Evolutionary conservation across 768 basidiomycete species (phyloP).

Genomic region (Boletus patriciae): DNA sequence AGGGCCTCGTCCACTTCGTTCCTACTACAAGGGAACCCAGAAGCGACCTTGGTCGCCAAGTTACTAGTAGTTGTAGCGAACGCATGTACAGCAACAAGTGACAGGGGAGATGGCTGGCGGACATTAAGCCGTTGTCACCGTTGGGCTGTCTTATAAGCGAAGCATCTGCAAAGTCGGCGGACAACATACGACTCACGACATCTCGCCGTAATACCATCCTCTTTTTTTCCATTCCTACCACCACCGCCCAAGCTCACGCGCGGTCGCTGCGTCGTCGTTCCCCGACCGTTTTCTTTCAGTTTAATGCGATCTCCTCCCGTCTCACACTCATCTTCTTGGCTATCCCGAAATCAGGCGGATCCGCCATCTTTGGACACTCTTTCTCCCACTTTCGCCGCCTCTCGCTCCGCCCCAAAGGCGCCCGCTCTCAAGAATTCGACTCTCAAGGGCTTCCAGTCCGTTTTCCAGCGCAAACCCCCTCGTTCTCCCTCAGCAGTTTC

Average conservation of each 20-base stretch:
- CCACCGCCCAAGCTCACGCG: no score
- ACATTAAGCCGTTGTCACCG: not conserved
- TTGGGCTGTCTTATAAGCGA: not conserved
- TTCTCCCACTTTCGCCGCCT: conserved; percentile 45
- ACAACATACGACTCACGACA: not conserved
- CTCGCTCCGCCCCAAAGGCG: conserved; percentile 33
- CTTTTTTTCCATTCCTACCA: not conserved
- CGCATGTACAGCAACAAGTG: no score
- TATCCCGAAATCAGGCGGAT: conserved; percentile 37
- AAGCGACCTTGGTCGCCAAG: no score
- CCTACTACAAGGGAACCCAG: no score
- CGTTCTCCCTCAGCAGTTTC: conserved; percentile 51
- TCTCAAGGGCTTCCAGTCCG: conserved; percentile 47
- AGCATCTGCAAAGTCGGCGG: not conserved
- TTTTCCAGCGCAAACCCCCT: conserved; percentile 49
- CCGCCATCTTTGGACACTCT: conserved; percentile 41
- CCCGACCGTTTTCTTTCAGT: not conserved
- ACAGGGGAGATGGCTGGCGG: not conserved
- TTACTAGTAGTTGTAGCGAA: no score
- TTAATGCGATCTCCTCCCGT: conserved; percentile 38
- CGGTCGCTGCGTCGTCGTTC: no score
- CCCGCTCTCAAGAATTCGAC: conserved; percentile 35
- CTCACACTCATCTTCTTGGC: conserved; percentile 36
- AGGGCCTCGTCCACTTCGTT: no score
- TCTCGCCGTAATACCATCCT: conserved; percentile 3